Base-by-base conservation (phyloP, 1,139 yeast genomes). In the Yamadazyma songkhlaensis region DNA sequence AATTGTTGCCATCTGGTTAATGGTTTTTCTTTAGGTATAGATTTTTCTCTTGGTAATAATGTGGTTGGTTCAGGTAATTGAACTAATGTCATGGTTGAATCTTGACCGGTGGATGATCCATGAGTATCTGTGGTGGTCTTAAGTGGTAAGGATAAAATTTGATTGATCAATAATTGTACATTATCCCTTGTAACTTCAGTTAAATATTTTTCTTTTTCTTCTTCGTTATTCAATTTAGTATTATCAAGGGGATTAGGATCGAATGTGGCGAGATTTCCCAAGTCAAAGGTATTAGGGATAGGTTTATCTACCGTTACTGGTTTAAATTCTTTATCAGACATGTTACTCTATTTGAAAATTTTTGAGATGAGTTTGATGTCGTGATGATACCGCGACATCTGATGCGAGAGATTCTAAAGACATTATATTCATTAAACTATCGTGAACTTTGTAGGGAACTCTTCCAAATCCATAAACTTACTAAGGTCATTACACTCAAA, bases 1-100 rank as follows among this genome's bases (percentile, higher is more conserved):
- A 94, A 94, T 59, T 77, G 77, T 67, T 94, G 96, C 99, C 99
- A 94, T 67, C 84, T 89, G 50, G 98, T 90, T 48, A 82, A 84
- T 37, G 94, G 84, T 69, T 87, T 92, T 41, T 87, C 81, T 66
- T 89, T 89, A 40, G 98, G 99, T 51, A 94, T 66, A 27, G 96
- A 82, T 68, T 92, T 92, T 63, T 92, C 99, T 71, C 99, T 79
- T 39, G 99, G 99, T 48, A 92, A 73, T 41, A 67, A 74, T 20
- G 95, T 84, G 22, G 76, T 64, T 15, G 97, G 95, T 38, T 81
- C 92, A 15, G 98, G 98, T 42, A 92, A 72, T 53, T 78, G 82
- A 40, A 92, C 79, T 47, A 92, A 74, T 5, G 96, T 84, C 77
- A 90, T 81, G 40, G 87, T 76, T 10, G 92, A 75, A 54, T 77